Percentiles rank a stretch among this genome's conserved stretches.
Evolutionary conservation across 164 flowering plant species (phyloP).

Genomic region (Magnolia officinalis): DNA sequence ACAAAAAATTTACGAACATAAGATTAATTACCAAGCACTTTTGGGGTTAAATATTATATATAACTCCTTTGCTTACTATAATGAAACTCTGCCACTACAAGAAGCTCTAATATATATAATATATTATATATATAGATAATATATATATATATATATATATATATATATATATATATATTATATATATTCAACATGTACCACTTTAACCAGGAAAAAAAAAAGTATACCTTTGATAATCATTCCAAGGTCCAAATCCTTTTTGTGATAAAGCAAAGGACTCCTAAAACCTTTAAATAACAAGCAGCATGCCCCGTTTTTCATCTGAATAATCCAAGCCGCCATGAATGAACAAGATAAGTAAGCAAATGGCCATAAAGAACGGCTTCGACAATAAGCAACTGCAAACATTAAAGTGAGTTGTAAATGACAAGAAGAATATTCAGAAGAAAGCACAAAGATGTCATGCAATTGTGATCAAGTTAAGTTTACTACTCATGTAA

Average conservation of each 20-base stretch:
- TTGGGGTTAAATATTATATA: too few species aligned
- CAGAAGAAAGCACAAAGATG: background rate
- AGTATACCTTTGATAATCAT: slow-evolving; percentile 44
- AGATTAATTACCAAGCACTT: too few species aligned
- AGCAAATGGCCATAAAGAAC: background rate
- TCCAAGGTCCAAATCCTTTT: slow-evolving; percentile 36
- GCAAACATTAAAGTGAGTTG: background rate
- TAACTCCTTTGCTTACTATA: too few species aligned
- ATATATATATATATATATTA: too few species aligned
- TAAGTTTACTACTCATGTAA: too few species aligned
- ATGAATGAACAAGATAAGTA: background rate
- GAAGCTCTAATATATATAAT: too few species aligned
- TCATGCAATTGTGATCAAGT: too few species aligned
- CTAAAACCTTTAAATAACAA: slow-evolving; percentile 48
- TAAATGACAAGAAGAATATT: background rate
- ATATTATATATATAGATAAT: too few species aligned
- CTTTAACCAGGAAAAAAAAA: slow-evolving; percentile 1
- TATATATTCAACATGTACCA: background rate
- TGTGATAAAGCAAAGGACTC: slow-evolving; percentile 32
- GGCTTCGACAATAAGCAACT: background rate
- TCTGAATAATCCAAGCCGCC: slow-evolving; percentile 27
- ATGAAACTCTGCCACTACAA: too few species aligned
- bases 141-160: too few species aligned
- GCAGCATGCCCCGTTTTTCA: slow-evolving; percentile 36
- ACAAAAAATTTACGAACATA: too few species aligned